Base-by-base conservation (phyloP, 257 asterid species). In the Primulina huaijiensis region DNA sequence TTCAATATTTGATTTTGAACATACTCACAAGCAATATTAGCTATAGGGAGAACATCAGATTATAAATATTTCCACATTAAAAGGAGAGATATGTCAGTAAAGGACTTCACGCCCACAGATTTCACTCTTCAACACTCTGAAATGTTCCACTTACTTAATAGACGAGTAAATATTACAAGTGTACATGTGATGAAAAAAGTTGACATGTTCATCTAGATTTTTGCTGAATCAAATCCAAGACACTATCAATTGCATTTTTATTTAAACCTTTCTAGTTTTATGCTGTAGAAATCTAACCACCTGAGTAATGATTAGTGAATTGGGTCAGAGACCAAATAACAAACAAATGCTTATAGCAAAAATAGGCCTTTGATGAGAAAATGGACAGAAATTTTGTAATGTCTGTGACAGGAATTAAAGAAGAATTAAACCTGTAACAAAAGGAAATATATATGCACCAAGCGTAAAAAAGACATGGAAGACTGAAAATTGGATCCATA, bases 401-500 rank as follows among this genome's bases (percentile, higher is more conserved):
- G 37, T 57, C 56, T 20, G n/a, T 68, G 65, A 23, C 62, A 64
- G 62, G 19, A 17, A 14, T 21, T 33, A 55, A 58, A 16, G 16
- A 20, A 66, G 43, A 43, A 60, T 19, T 50, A 63, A 31, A 29
- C 20, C 12, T 46, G 21, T 33, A 31, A 31, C 53, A 2, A 37
- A 8, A 64, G 30, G 14, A 46, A 60, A 61, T 29, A 16, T 16
- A 12, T 61, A 55, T 35, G 71, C 33, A 33, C 10, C n/a, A 64
- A 46, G 40, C 9, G 11, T 35, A 25, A 61, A 30, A 10, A 60
- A 55, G 60, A 37, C 14, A 19, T 2, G 31, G 40, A 37, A 23
- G n/a, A 43, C 38, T 14, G 66, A 12, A 20, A 6, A 52, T 33
- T 58, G 56, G 34, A 43, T 25, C 30, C 30, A 33, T 83, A 90